phyloP scores from a whole-genome alignment of 345 rosid genomes.

The Firmiana major region DNA sequence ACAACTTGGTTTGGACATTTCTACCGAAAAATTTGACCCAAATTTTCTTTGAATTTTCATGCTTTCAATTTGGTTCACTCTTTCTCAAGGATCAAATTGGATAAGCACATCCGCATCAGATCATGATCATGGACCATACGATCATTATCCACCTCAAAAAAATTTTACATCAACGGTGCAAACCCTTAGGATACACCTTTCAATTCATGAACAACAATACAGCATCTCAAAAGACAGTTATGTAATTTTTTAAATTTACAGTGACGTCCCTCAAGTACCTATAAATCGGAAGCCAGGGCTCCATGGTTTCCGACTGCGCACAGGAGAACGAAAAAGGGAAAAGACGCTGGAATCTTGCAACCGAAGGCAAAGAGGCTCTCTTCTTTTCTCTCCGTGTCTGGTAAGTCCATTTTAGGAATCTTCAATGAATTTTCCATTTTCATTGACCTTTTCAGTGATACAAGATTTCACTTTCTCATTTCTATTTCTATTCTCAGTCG shows the following conservation, averaged over 20 bases:
- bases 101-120: not conserved
- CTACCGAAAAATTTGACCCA: not conserved
- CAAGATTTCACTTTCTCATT: not conserved
- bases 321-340: not conserved
- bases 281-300: conserved; percentile 16
- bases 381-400: not conserved
- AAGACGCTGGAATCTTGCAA: not conserved
- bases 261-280: conserved; percentile 20
- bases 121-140: not conserved
- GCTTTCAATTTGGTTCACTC: not conserved
- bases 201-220: not conserved
- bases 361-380: not conserved
- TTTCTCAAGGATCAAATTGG: not conserved
- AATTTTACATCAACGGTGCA: not conserved
- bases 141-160: too few relatives aligned
- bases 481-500: not conserved
- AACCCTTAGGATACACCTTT: not conserved
- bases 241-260: conserved; percentile 7
- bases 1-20: not conserved
- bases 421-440: not conserved
- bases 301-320: not conserved
- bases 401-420: conserved; percentile 5
- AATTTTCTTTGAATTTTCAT: not conserved
- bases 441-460: not conserved
- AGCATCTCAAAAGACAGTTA: not conserved